Conservation (phyloP, 305 asterid species). For the Withania somnifera region DNA sequence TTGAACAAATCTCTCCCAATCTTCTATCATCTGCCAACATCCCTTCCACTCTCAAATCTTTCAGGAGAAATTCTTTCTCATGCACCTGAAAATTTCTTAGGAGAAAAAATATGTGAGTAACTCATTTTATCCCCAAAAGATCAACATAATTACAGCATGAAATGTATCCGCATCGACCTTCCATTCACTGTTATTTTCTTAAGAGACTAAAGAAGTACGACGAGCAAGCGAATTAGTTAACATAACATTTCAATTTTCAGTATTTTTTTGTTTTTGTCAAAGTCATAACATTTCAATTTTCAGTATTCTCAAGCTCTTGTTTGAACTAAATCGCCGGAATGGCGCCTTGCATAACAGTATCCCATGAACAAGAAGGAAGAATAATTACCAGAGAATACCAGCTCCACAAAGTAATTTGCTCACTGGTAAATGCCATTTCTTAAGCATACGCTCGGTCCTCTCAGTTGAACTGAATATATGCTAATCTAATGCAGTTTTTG, state of each 20-base stretch:
- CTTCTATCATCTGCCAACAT: conserved; percentile 69
- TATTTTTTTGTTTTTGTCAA: no score
- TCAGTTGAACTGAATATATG: not conserved
- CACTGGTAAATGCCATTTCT: not conserved
- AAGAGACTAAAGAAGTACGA: not conserved
- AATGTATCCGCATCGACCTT: not conserved
- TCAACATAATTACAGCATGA: not conserved
- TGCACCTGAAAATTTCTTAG: conserved; percentile 46
- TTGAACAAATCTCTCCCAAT: conserved; percentile 82
- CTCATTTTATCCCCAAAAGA: not conserved
- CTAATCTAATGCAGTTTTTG: not conserved
- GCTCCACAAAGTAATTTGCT: not conserved
- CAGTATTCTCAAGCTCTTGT: not conserved
- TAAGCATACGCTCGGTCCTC: not conserved
- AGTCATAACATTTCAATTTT: not conserved
- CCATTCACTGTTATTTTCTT: not conserved
- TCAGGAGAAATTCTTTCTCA: conserved; percentile 81
- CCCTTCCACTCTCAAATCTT: conserved; percentile 65
- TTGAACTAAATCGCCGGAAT: not conserved
- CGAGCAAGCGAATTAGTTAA: not conserved
- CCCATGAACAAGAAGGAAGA: not conserved
- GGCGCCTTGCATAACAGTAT: not conserved
- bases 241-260: not conserved
- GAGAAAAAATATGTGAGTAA: not conserved
- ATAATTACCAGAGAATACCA: not conserved